Base-by-base conservation (phyloP, 2,329 filamentous ascomycete genomes). In the Colletotrichum eleusines region DNA sequence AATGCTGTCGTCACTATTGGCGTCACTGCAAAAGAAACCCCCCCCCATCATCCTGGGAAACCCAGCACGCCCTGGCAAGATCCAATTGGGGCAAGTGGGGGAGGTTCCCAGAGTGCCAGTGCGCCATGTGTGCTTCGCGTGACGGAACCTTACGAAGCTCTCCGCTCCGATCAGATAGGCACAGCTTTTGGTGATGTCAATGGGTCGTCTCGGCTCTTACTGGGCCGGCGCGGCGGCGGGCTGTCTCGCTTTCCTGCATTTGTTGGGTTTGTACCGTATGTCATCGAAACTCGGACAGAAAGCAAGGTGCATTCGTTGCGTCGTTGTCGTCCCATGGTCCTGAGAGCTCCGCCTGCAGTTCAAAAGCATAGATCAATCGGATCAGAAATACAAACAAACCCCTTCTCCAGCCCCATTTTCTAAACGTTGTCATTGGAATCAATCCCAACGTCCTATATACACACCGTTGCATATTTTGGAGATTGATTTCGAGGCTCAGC, bases 301-400 rank as follows among this genome's bases (percentile, higher is more conserved):
- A n/a, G 59, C 38, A 58, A 8, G 31, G 26, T 62, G 44, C 33
- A n/a, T 44, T 16, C 20, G 14, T 9, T 31, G 50, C 31, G 28
- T 69, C 38, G n/a, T 42, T 48, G 14, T 59, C 67, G 28, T 62
- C 63, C 54, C 54, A 66, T 69, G 38, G 38, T 35, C 46, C 28
- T 61, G 63, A 35, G 60, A 38, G 35, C 61, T 59, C 53, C 23
- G 38, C 48, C 35, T 54, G 9, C 51, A 62, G 40, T 18, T 7
- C 28, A 5, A 16, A 58, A 28, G 23, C 28, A 60, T 38, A 53
- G 28, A 28, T 42, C 64, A 18, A 57, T 62, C 50, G 20, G 35
- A 68, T 71, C 57, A 51, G 63, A 44, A 71, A 67, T 62, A 67
- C 38, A 71, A 58, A 67, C 38, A 71, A 58, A 20, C 51, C 57